A percentile compares a stretch with the other conserved stretches of the same genome.
Evolutionary conservation across 345 rosid species (phyloP).

Genomic region (Populus euphratica): DNA sequence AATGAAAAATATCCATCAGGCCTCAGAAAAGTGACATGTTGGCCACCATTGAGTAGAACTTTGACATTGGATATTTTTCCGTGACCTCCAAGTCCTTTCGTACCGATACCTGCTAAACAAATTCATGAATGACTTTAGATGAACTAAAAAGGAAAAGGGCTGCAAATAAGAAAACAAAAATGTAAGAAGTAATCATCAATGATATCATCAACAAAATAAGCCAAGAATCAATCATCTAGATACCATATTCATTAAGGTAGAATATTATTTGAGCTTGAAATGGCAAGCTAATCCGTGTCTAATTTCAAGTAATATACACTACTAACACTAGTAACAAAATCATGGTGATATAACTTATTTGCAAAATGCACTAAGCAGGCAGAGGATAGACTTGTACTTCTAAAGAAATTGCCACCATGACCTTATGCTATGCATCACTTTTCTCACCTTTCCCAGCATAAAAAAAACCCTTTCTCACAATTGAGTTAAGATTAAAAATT

Average conservation of each 20-base stretch:
- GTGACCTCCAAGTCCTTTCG: slow-evolving; percentile 45
- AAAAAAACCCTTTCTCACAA: background rate
- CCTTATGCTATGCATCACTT: background rate
- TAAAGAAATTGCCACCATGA: background rate
- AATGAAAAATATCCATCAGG: slow-evolving; percentile 98
- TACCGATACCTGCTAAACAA: slow-evolving; percentile 35
- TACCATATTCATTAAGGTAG: background rate
- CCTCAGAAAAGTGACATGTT: slow-evolving; percentile 62
- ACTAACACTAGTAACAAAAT: background rate
- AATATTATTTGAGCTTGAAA: background rate
- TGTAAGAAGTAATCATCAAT: background rate
- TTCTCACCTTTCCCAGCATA: background rate
- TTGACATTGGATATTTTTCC: slow-evolving; percentile 70
- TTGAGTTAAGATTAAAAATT: background rate
- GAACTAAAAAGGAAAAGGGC: background rate
- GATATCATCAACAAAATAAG: background rate
- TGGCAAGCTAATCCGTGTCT: background rate
- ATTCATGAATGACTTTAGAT: slow-evolving; percentile 4
- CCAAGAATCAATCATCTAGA: background rate
- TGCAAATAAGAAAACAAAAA: background rate
- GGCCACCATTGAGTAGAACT: slow-evolving; percentile 87
- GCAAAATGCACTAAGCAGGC: background rate
- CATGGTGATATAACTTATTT: background rate
- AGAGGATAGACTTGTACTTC: background rate
- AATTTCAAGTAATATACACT: background rate